Evolutionary conservation across 495 filamentous ascomycete genomes (phyloP).

Genomic region (Lasiosphaeria miniovina): DNA sequence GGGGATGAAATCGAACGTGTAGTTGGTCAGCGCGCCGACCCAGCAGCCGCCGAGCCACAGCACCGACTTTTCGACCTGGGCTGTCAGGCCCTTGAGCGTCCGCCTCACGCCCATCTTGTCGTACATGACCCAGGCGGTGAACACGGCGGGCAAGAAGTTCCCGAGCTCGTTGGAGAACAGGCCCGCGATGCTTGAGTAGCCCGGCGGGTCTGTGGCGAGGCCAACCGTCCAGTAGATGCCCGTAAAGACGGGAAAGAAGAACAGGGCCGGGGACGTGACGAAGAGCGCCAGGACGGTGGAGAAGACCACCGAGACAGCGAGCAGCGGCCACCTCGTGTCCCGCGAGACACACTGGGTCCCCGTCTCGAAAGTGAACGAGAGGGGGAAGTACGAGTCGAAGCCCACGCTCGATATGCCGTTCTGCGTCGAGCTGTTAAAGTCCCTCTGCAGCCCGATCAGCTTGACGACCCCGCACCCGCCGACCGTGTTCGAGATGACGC

Average conservation of each 20-base stretch:
- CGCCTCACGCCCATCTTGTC: slow-evolving; percentile 58
- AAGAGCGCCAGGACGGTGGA: slow-evolving; percentile 65
- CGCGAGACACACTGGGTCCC: slow-evolving; percentile 51
- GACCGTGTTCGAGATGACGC: slow-evolving; percentile 60
- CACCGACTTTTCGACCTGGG: slow-evolving; percentile 68
- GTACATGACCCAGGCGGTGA: slow-evolving; percentile 72
- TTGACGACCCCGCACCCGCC: slow-evolving; percentile 65
- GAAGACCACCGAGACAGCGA: slow-evolving; percentile 69
- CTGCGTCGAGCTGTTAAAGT: slow-evolving; percentile 55
- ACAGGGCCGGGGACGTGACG: slow-evolving; percentile 61
- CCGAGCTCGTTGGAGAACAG: slow-evolving; percentile 69
- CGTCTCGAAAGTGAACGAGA: slow-evolving; percentile 65
- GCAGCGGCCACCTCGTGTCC: slow-evolving; percentile 70
- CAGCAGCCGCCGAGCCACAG: slow-evolving; percentile 73
- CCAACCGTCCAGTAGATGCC: slow-evolving; percentile 77
- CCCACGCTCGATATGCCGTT: slow-evolving; percentile 65
- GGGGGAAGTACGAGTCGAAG: slow-evolving; percentile 77
- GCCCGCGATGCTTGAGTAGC: slow-evolving; percentile 43
- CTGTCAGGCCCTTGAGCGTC: slow-evolving; percentile 54
- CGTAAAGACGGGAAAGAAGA: slow-evolving; percentile 70
- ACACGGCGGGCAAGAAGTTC: slow-evolving; percentile 73
- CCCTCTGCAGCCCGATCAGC: slow-evolving; percentile 63
- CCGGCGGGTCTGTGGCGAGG: slow-evolving; percentile 72
- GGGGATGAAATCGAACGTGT: slow-evolving; percentile 81
- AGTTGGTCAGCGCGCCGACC: slow-evolving; percentile 77